A percentile compares a stretch with the other conserved stretches of the same genome.
These are phyloP conservation scores for Alternaria viburni DNA, from an alignment of 2,329 filamentous ascomycete genomes.

Conservation along the genomic window DNA sequence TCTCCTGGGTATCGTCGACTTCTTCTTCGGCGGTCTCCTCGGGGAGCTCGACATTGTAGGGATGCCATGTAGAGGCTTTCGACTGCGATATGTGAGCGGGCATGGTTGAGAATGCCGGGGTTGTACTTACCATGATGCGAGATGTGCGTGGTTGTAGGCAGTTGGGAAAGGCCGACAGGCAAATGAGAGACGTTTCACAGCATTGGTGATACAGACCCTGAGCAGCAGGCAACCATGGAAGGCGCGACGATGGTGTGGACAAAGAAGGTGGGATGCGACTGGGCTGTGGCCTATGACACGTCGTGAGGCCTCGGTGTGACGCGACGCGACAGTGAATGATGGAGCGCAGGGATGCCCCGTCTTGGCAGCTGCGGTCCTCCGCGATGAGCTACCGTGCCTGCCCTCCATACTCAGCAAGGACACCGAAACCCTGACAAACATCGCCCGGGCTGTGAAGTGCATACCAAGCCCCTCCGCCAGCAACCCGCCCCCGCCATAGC, in stretches of 20 bases:
- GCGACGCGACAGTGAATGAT: constrained; percentile 21
- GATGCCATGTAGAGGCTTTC: constrained; percentile 66
- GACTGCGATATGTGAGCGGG: constrained; percentile 34
- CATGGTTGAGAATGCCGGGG: neutral
- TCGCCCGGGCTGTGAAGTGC: constrained; percentile 12
- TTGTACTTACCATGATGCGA: constrained; percentile 30
- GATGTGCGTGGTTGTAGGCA: constrained; percentile 5
- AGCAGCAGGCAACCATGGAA: constrained; percentile 12
- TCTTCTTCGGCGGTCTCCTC: constrained; percentile 88
- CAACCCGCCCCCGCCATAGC: constrained; percentile 16
- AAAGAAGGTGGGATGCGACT: neutral
- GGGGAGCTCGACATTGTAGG: constrained; percentile 93
- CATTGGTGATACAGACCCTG: constrained; percentile 11
- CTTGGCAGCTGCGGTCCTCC: constrained; percentile 26
- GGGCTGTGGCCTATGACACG: neutral
- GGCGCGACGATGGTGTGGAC: neutral
- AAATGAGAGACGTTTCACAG: constrained; percentile 5
- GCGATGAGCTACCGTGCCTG: constrained; percentile 24
- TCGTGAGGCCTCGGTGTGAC: constrained; percentile 8
- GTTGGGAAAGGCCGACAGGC: constrained; percentile 7
- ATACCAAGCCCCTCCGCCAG: constrained; percentile 16
- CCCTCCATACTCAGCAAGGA: constrained; percentile 19
- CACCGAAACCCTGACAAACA: constrained; percentile 22
- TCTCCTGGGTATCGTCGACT: constrained; percentile 91
- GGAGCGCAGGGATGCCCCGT: constrained; percentile 6